Conservation (phyloP, 2,329 filamentous ascomycete genomes). For the Diaporthe citrichinensis region DNA sequence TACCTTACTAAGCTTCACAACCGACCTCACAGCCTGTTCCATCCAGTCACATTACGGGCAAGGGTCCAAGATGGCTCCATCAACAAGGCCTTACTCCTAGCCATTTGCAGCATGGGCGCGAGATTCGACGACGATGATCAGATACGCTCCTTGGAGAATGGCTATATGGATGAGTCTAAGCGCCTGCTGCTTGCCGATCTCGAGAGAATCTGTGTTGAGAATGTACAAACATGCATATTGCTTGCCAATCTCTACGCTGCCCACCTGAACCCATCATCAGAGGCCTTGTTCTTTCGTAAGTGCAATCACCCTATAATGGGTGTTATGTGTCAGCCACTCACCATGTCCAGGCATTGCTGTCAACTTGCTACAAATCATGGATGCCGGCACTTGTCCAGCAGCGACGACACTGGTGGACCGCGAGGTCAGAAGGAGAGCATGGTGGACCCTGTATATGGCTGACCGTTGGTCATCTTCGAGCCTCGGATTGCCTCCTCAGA, state of each 20-base stretch:
- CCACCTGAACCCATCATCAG: conserved; percentile 16
- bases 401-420: neutral
- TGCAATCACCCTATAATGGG: neutral
- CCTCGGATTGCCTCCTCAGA: conserved; percentile 1
- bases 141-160: neutral
- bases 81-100: conserved; percentile 11
- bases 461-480: conserved; percentile 7
- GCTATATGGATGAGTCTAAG: neutral
- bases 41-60: neutral
- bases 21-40: conserved; percentile 10
- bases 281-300: conserved; percentile 10
- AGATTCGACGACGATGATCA: neutral
- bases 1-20: conserved; percentile 14
- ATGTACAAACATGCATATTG: conserved; percentile 10
- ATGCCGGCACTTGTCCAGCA: neutral
- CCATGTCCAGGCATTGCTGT: neutral
- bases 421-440: conserved; percentile 2
- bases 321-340: neutral
- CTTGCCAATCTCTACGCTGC: conserved; percentile 9
- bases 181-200: neutral
- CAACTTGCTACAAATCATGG: neutral
- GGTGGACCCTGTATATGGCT: conserved; percentile 22
- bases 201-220: neutral
- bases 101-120: conserved; percentile 3
- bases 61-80: conserved; percentile 9